Conservation (phyloP, 2,329 filamentous ascomycete genomes). For the Verticillium tricorpus region DNA sequence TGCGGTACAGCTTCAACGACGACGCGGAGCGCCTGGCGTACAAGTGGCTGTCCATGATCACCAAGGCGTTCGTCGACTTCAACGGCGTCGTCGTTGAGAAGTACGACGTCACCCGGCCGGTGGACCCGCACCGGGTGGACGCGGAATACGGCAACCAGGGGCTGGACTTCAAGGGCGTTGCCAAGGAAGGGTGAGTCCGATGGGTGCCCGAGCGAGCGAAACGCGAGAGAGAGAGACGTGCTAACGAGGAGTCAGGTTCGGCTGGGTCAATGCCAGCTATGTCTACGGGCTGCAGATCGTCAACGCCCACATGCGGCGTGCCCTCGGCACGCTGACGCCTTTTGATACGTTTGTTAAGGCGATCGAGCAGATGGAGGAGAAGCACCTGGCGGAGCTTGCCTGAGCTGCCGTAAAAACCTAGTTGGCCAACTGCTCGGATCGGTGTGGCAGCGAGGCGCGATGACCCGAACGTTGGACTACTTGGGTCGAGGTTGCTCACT, state of each 20-base stretch:
- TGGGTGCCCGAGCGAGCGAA: background rate
- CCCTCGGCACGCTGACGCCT: conserved; percentile 80
- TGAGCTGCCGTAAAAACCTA: background rate
- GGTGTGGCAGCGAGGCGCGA: too few relatives aligned
- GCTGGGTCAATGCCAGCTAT: conserved; percentile 98
- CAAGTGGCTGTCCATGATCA: conserved; percentile 98
- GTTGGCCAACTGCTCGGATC: too few relatives aligned
- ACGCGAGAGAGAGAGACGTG: background rate
- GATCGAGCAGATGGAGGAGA: conserved; percentile 49
- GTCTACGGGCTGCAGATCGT: conserved; percentile 88
- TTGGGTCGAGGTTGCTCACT: too few relatives aligned
- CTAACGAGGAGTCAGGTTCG: conserved; percentile 62
- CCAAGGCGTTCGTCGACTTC: conserved; percentile 96
- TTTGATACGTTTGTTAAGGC: conserved; percentile 80
- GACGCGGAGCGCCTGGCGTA: conserved; percentile 89
- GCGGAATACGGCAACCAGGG: conserved; percentile 98
- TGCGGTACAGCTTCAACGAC: conserved; percentile 86
- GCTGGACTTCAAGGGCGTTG: conserved; percentile 89
- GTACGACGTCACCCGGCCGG: conserved; percentile 88
- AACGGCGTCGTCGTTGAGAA: conserved; percentile 98
- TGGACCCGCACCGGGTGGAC: conserved; percentile 89
- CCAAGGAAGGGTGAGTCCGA: conserved; percentile 81
- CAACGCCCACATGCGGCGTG: conserved; percentile 83
- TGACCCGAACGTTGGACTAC: too few relatives aligned
- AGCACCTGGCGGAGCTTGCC: conserved; percentile 42